A percentile compares a stretch with the other conserved stretches of the same genome.
Conservation (phyloP, 192 early-diverging fungal species). For the Allomyces macrogynus region DNA sequence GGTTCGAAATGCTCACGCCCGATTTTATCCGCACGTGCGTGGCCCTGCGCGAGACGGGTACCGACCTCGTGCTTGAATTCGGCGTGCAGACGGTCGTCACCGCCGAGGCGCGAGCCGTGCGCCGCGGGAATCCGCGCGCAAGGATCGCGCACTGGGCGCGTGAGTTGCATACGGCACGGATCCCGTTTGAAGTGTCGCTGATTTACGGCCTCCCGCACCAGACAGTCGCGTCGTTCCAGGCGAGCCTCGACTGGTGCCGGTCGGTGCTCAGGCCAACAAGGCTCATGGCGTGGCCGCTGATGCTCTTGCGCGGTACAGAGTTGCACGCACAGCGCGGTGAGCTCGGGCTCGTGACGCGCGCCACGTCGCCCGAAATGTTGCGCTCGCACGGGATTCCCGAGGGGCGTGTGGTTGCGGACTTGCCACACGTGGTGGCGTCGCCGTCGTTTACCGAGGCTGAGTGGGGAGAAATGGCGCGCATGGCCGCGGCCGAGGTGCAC, state of each 20-base stretch:
- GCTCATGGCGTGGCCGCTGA: conserved; percentile 5
- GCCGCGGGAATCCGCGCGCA: conserved; percentile 4
- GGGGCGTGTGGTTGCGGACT: conserved; percentile 5
- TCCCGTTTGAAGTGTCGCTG: conserved; percentile 6
- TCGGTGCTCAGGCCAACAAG: not conserved
- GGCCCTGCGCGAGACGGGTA: not conserved
- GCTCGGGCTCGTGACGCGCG: conserved; percentile 1
- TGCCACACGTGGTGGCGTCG: conserved; percentile 6
- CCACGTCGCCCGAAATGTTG: no score
- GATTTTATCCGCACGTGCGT: conserved; percentile 3
- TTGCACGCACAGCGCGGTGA: conserved; percentile 2
- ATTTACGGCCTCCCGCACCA: conserved; percentile 7
- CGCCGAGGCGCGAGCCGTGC: not conserved
- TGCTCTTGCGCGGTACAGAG: conserved; percentile 4
- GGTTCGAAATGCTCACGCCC: conserved; percentile 7
- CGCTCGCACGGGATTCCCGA: not conserved
- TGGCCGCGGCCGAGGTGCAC: no score
- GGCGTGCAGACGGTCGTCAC: conserved; percentile 5
- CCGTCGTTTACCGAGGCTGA: conserved; percentile 6
- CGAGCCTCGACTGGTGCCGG: conserved; percentile 2
- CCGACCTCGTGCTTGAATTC: conserved; percentile 5
- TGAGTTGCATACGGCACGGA: not conserved
- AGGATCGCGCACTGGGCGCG: not conserved
- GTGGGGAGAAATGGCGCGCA: conserved; percentile 1
- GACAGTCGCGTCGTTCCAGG: conserved; percentile 2